phyloP scores from a whole-genome alignment of 2,329 filamentous ascomycete genomes.

The Sphaerulina populicola region DNA sequence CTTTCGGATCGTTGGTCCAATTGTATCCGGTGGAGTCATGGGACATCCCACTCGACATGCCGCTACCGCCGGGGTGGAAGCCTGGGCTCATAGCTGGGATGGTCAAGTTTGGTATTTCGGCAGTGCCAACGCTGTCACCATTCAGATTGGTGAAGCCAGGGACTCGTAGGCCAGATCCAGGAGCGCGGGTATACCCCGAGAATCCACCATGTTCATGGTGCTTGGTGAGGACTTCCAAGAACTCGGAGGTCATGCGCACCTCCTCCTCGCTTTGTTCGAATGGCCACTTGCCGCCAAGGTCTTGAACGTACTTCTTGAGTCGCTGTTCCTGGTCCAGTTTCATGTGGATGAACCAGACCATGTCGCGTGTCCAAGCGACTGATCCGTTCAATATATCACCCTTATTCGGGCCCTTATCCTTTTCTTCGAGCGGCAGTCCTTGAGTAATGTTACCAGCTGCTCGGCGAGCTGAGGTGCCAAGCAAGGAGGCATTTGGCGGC shows the following conservation, averaged over 20 bases:
- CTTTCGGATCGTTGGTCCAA: conserved; percentile 61
- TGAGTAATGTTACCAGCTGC: conserved; percentile 74
- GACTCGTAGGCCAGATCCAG: conserved; percentile 78
- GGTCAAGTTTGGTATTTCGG: conserved; percentile 31
- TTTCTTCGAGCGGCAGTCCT: conserved; percentile 86
- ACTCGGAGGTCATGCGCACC: conserved; percentile 87
- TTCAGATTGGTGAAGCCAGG: conserved; percentile 88
- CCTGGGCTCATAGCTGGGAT: conserved; percentile 41
- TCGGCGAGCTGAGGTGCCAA: conserved; percentile 73
- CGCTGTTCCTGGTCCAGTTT: conserved; percentile 87
- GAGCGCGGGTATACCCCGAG: conserved; percentile 62
- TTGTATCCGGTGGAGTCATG: conserved; percentile 44
- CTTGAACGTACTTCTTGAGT: conserved; percentile 64
- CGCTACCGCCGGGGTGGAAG: conserved; percentile 59
- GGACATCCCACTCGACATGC: conserved; percentile 41
- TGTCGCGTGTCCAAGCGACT: conserved; percentile 91
- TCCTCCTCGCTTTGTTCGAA: conserved; percentile 86
- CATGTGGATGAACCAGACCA: conserved; percentile 92
- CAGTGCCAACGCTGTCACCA: conserved; percentile 62
- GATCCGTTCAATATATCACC: conserved; percentile 96
- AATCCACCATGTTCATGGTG: conserved; percentile 67
- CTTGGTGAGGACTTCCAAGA: conserved; percentile 76
- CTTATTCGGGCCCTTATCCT: conserved; percentile 98
- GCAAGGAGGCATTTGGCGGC: conserved; percentile 70
- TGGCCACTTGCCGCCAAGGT: conserved; percentile 66